Evolutionary conservation across 2,329 filamentous ascomycete genomes (phyloP), one percentile per base, ranked within the genome.

Genomic region (Paecilomyces niveus): DNA sequence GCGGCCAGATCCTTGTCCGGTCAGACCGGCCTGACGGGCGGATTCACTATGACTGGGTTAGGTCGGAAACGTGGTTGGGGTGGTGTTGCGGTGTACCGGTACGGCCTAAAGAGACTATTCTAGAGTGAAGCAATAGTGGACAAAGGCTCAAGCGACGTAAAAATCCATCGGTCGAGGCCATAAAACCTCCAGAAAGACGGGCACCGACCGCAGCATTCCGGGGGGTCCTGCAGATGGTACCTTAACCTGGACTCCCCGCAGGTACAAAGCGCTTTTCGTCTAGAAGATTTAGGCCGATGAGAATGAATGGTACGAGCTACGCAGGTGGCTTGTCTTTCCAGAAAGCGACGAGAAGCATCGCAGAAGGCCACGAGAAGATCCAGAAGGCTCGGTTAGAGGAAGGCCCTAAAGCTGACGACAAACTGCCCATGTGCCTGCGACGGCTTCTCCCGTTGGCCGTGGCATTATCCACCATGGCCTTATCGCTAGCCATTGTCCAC

Each of bases 271-370:
- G 33, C 33, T 2, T 39, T 4, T n/a, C 2, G 11, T 10, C 11
- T 15, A 39, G 35, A 6, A n/a, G 6, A n/a, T n/a, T n/a, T 13
- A 39, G 35, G n/a, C 13, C n/a, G 35, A n/a, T 50, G 22, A 39
- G 18, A 45, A 54, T 57, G 10, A 26, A 31, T 56, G 29, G 32
- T 39, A 49, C 57, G 35, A 58, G 57, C 58, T 35, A 21, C 24
- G 33, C 39, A 45, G 39, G 39, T 45, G 39, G 39, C 39, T n/a
- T 45, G 39, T n/a, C 39, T 18, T 45, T 45, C 39, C 39, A 45
- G 39, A 45, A 45, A 45, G 39, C 39, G 39, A 45, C 39, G 15
- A 45, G 39, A 45, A 45, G 39, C n/a, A n/a, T 45, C 39, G n/a
- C 39, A 18, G 39, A 45, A 45, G 39, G 4, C 6, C 39, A 8